Percentiles rank a stretch among this genome's conserved stretches.
These are phyloP conservation scores for Picochlorum sp. DNA, from an alignment of 139 green algal species.

Conservation along the genomic window DNA sequence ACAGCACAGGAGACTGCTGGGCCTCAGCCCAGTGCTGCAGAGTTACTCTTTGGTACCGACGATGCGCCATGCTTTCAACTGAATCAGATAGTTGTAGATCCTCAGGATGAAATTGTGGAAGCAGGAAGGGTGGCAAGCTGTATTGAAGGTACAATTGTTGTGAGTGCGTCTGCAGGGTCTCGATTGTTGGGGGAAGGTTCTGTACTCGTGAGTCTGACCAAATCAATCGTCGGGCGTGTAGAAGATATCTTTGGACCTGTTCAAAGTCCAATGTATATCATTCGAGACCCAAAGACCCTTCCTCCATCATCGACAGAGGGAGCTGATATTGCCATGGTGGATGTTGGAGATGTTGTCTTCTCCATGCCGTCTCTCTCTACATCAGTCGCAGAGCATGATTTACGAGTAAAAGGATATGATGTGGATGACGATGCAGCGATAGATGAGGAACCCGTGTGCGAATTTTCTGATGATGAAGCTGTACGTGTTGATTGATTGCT, in stretches of 20 bases:
- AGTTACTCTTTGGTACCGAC: too few relatives aligned
- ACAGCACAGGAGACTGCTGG: constrained; percentile 14
- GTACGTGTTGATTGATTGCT: background rate
- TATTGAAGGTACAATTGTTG: constrained; percentile 39
- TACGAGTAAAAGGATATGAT: constrained; percentile 13
- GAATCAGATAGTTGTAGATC: constrained; percentile 18
- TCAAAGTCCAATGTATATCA: constrained; percentile 25
- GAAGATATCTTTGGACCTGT: constrained; percentile 48
- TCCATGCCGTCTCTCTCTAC: background rate
- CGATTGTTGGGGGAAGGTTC: constrained; percentile 31
- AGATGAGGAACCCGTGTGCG: background rate
- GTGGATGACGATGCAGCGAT: background rate
- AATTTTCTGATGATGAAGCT: constrained; percentile 21
- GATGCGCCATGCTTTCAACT: background rate
- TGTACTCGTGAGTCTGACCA: constrained; percentile 27
- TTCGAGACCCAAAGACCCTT: constrained; percentile 23
- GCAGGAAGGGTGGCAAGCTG: constrained; percentile 26
- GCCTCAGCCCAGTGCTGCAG: constrained; percentile 10
- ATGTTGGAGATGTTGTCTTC: constrained; percentile 1
- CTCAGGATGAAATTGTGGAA: constrained; percentile 14
- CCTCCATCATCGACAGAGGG: background rate
- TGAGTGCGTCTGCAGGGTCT: constrained; percentile 23
- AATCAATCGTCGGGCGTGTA: constrained; percentile 24
- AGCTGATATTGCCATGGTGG: background rate
- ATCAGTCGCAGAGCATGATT: background rate